These are phyloP conservation scores for Exophiala calicioides DNA, from an alignment of 2,329 filamentous ascomycete genomes.

Conservation along the genomic window DNA sequence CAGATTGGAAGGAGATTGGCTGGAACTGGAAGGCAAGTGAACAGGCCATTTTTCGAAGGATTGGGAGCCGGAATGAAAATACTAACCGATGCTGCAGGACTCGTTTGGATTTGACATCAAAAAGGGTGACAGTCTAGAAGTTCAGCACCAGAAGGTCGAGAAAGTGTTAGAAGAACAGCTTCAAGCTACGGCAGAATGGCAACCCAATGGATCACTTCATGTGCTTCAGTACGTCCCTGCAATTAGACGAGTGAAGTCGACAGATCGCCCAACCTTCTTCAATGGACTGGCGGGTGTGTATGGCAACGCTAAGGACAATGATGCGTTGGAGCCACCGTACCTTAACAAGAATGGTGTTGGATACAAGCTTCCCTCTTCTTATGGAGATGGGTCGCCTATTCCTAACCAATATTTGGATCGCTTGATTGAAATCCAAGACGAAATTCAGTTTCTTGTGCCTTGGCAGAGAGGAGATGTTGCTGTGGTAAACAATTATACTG, in stretches of 20 bases:
- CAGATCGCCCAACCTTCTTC: not conserved
- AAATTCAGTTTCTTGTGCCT: not conserved
- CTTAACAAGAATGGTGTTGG: slow-evolving; percentile 1
- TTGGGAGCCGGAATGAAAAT: too few species aligned
- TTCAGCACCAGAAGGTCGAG: not conserved
- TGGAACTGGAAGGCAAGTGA: too few species aligned
- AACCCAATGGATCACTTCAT: not conserved
- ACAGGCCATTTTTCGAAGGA: too few species aligned
- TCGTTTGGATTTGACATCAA: slow-evolving; percentile 4
- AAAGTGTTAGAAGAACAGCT: too few species aligned
- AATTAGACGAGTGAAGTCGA: not conserved
- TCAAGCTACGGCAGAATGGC: too few species aligned
- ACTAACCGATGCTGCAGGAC: too few species aligned
- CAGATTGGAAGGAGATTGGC: too few species aligned
- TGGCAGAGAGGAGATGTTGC: slow-evolving; percentile 1
- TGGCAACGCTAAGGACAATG: not conserved
- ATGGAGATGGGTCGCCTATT: not conserved
- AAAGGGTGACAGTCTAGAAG: not conserved
- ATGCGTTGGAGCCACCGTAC: slow-evolving; percentile 1
- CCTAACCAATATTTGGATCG: slow-evolving; percentile 4
- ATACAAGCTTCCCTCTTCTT: not conserved
- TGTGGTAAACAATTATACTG: slow-evolving; percentile 5
- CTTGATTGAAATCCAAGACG: slow-evolving; percentile 1
- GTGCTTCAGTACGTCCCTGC: slow-evolving; percentile 4
- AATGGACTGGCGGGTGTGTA: slow-evolving; percentile 2